A percentile compares a stretch with the other conserved stretches of the same genome.
These are phyloP conservation scores for Kodamaea suecica DNA, from an alignment of 1,139 yeast species.

Conservation along the genomic window DNA sequence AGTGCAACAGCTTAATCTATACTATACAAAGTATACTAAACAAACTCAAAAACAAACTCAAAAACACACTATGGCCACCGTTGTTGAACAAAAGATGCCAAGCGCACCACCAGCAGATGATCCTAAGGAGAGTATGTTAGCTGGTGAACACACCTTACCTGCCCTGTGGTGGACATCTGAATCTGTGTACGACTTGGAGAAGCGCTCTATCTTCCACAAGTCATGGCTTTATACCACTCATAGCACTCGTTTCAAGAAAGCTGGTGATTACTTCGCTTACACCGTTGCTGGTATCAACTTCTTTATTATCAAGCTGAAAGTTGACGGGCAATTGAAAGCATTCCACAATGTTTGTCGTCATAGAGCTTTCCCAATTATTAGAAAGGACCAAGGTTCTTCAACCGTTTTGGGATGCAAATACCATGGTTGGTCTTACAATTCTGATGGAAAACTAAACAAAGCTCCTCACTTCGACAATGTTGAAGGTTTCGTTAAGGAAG, in stretches of 20 bases:
- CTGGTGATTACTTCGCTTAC: slow-evolving; percentile 55
- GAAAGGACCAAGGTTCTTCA: slow-evolving; percentile 57
- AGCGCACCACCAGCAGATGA: slow-evolving; percentile 27
- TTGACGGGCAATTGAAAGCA: slow-evolving; percentile 49
- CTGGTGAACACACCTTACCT: slow-evolving; percentile 59
- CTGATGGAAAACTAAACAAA: slow-evolving; percentile 54
- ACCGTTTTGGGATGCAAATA: slow-evolving; percentile 56
- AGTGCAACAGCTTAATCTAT: too few relatives aligned
- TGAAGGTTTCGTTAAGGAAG: slow-evolving; percentile 54
- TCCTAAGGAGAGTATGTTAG: slow-evolving; percentile 24
- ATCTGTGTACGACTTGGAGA: slow-evolving; percentile 54
- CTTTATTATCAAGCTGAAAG: slow-evolving; percentile 52
- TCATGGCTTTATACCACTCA: slow-evolving; percentile 57
- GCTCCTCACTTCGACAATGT: slow-evolving; percentile 62
- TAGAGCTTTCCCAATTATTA: slow-evolving; percentile 59
- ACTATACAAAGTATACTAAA: too few relatives aligned
- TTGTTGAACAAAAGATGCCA: slow-evolving; percentile 14
- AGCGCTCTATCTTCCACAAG: slow-evolving; percentile 53
- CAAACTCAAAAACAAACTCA: too few relatives aligned
- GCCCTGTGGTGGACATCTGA: slow-evolving; percentile 67
- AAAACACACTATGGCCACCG: slow-evolving; percentile 13
- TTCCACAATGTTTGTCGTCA: slow-evolving; percentile 66
- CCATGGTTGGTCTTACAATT: slow-evolving; percentile 65
- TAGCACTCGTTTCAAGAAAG: slow-evolving; percentile 46
- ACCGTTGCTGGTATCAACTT: slow-evolving; percentile 52